phyloP scores from a whole-genome alignment of 345 rosid species.

The Pistacia atlantica region DNA sequence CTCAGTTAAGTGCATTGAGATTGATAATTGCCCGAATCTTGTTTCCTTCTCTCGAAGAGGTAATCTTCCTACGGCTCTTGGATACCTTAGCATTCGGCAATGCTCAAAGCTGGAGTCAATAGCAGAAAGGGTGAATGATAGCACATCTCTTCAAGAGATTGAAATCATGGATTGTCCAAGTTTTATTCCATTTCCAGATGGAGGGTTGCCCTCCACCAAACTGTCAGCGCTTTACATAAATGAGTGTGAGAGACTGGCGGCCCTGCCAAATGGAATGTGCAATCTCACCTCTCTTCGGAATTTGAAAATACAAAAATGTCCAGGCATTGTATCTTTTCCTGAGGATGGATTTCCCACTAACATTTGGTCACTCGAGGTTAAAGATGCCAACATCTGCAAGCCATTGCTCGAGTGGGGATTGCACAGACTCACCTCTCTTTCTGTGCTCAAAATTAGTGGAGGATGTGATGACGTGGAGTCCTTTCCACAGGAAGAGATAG shows the following conservation, averaged over 20 bases:
- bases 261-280: conserved; percentile 2
- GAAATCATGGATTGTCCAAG: not conserved
- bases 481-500: conserved; percentile 24
- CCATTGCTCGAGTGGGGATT: conserved; percentile 31
- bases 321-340: conserved; percentile 6
- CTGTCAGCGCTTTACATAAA: not conserved
- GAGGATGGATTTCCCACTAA: conserved; percentile 14
- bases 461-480: conserved; percentile 11
- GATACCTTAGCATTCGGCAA: not conserved
- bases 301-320: not conserved
- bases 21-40: not conserved
- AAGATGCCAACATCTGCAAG: not conserved
- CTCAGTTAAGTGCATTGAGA: not conserved
- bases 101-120: conserved; percentile 4
- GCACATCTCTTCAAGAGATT: not conserved
- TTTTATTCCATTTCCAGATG: not conserved
- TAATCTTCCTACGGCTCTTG: not conserved
- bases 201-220: conserved; percentile 1
- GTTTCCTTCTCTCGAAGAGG: not conserved
- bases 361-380: not conserved
- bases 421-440: conserved; percentile 19
- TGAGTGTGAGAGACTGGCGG: not conserved
- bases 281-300: conserved; percentile 8
- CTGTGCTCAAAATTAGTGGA: not conserved
- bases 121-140: not conserved